Evolutionary conservation across 805 yeast species (phyloP).

Genomic region (Kregervanrija pseudodelftensis): DNA sequence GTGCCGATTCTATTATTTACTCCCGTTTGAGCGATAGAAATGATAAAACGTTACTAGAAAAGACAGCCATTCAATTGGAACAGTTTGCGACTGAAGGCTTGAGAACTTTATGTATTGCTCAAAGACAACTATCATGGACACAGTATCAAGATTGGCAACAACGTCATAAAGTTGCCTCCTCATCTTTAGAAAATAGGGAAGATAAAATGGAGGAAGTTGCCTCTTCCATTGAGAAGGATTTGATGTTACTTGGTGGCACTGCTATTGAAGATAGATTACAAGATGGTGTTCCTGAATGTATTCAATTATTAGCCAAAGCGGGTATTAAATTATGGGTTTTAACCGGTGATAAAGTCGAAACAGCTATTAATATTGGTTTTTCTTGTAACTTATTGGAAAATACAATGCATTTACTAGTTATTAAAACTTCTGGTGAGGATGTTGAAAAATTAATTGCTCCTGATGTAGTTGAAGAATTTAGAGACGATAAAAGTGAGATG

Average conservation of each 20-base stretch:
- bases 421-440: slow-evolving; percentile 54
- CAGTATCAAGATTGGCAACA: slow-evolving; percentile 59
- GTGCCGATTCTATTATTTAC: slow-evolving; percentile 78
- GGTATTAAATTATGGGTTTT: slow-evolving; percentile 83
- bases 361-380: slow-evolving; percentile 82
- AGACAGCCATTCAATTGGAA: slow-evolving; percentile 68
- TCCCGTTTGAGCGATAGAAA: slow-evolving; percentile 48
- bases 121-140: slow-evolving; percentile 54
- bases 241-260: slow-evolving; percentile 70
- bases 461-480: slow-evolving; percentile 18
- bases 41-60: slow-evolving; percentile 38
- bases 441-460: slow-evolving; percentile 35
- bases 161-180: slow-evolving; percentile 57
- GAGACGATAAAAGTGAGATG: slow-evolving; percentile 20
- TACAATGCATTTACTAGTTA: slow-evolving; percentile 67
- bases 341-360: slow-evolving; percentile 86
- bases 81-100: slow-evolving; percentile 79
- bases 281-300: slow-evolving; percentile 82
- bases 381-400: slow-evolving; percentile 71
- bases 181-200: slow-evolving; percentile 56
- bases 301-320: slow-evolving; percentile 59
- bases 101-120: slow-evolving; percentile 76
- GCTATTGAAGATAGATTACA: slow-evolving; percentile 83
- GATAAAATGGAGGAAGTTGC: slow-evolving; percentile 69
- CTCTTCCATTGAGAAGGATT: slow-evolving; percentile 61